Conservation (phyloP, 768 basidiomycete species). For the Lanmaoa pseudosensibilis region DNA sequence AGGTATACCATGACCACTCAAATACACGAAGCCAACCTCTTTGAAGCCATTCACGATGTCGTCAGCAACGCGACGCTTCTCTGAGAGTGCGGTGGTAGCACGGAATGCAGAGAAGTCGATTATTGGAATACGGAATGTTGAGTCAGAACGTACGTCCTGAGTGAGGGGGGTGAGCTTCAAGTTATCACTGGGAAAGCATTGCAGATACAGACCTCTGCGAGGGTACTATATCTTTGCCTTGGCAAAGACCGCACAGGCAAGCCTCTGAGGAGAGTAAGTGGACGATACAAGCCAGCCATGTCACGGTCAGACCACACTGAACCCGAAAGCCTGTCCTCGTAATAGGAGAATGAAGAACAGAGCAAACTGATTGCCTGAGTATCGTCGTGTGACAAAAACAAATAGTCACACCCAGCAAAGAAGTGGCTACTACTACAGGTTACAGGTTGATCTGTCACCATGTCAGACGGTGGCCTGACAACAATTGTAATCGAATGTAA, state of each 20-base stretch:
- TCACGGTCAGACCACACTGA: not conserved
- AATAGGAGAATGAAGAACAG: too few relatives aligned
- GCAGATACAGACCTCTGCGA: conserved; percentile 23
- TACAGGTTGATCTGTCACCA: too few relatives aligned
- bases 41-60: conserved; percentile 77
- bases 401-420: too few relatives aligned
- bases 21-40: conserved; percentile 78
- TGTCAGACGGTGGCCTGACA: too few relatives aligned
- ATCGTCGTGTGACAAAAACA: too few relatives aligned
- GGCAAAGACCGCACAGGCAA: conserved; percentile 1
- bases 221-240: conserved; percentile 21
- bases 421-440: too few relatives aligned
- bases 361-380: too few relatives aligned
- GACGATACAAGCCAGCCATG: conserved; percentile 17
- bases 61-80: conserved; percentile 62
- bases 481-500: too few relatives aligned
- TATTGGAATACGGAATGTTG: conserved; percentile 65
- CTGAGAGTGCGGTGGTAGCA: conserved; percentile 44
- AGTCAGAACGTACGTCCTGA: conserved; percentile 38
- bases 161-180: conserved; percentile 8
- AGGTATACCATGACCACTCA: conserved; percentile 71
- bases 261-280: conserved; percentile 9
- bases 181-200: not conserved
- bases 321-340: too few relatives aligned
- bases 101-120: conserved; percentile 76